Conservation (phyloP, 768 basidiomycete species). For the Mycena galericulata region DNA sequence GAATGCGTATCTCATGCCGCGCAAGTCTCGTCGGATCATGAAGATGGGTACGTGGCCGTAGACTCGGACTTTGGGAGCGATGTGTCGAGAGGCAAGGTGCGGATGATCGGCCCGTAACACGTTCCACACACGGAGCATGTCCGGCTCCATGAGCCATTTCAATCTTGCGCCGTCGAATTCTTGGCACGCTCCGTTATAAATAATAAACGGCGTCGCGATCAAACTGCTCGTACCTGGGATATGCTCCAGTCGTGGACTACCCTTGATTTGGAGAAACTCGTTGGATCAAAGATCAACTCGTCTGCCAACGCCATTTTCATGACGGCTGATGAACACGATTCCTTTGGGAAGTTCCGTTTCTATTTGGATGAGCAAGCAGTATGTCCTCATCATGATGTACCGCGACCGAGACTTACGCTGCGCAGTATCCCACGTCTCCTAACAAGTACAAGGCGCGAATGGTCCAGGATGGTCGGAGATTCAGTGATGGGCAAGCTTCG, state of each 20-base stretch:
- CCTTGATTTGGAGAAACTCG: constrained; percentile 24
- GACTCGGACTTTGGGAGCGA: no score
- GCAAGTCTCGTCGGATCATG: no score
- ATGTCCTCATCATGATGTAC: background rate
- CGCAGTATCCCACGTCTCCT: background rate
- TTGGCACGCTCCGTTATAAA: no score
- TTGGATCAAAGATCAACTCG: constrained; percentile 29
- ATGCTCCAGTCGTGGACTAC: constrained; percentile 36
- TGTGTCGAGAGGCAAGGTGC: no score
- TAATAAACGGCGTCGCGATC: no score
- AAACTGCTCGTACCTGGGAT: constrained; percentile 18
- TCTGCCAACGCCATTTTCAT: constrained; percentile 36
- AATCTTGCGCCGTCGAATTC: no score
- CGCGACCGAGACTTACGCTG: background rate
- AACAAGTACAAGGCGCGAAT: constrained; percentile 11
- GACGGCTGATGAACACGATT: constrained; percentile 11
- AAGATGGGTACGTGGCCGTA: no score
- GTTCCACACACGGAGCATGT: no score
- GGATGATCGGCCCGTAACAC: no score
- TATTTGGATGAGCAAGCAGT: constrained; percentile 10
- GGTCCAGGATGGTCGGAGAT: background rate
- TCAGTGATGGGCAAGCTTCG: background rate
- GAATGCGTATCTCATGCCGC: no score
- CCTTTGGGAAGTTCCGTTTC: background rate
- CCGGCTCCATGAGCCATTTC: no score